Evolutionary conservation across 148 eudicot species (phyloP), one percentile per base, ranked within the genome.

Genomic region (Nepenthes mirabilis): DNA sequence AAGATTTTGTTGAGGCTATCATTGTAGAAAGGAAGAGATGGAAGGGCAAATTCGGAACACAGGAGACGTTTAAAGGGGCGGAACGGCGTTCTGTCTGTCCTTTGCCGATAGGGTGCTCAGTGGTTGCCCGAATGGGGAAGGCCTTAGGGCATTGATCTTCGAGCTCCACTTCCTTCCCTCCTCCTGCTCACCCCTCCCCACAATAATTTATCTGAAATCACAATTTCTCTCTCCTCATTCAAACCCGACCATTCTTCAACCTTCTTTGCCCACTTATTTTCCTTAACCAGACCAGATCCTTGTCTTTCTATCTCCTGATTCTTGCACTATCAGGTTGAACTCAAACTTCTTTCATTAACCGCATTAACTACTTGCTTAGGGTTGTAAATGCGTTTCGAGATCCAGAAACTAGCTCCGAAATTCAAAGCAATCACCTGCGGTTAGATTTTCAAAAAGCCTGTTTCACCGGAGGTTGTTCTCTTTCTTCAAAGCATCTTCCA

Each of bases 11-110:
- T 45, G 52, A 34, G 36, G 10, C 34, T 37, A 14, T n/a, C 11
- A 11, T 43, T 3, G 34, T 33, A 56, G 52, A 60, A 12, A 52
- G 36, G 23, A 51, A 9, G 11, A 23, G 13, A 47, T 35, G 11
- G 32, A 47, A 47, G 63, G 65, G 57, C 13, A 62, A 68, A 36
- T 34, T 5, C 47, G 65, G 33, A 57, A 37, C 43, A 32, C 43
- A 47, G 11, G 14, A 57, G 11, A 37, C 10, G 10, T 47, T 33
- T 3, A 62, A 11, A 33, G 56, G 54, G 53, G 37, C 2, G 62
- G 52, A 75, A 69, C 75, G 77, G 75, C 77, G 75, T 63, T 49
- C 64, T 72, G 77, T 74, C 73, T 77, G 69, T 67, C 75, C 70
- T 56, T 65, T 74, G 68, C 75, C 71, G 66, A 71, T 78, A 68